A percentile compares a stretch with the other conserved stretches of the same genome.
Evolutionary conservation across 2,329 filamentous ascomycete genomes (phyloP).

Genomic region (Calonectria pseudoturangicola): DNA sequence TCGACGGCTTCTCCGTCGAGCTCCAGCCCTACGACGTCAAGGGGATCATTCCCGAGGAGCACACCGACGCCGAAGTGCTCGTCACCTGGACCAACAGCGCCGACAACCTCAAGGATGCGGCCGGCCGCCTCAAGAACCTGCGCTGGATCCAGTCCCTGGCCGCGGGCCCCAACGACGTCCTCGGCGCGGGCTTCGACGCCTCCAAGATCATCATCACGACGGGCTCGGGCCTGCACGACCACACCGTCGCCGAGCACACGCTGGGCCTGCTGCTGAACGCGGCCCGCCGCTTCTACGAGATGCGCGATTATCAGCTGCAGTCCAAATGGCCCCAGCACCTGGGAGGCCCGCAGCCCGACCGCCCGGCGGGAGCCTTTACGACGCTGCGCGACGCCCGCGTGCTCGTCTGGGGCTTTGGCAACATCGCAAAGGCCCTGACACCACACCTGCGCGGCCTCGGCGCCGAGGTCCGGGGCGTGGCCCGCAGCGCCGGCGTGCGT

Average conservation of each 20-base stretch:
- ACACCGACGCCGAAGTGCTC: slow-evolving; percentile 75
- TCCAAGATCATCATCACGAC: slow-evolving; percentile 72
- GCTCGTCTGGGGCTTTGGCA: slow-evolving; percentile 79
- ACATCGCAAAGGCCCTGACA: slow-evolving; percentile 77
- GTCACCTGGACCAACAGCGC: slow-evolving; percentile 78
- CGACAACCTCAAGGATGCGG: slow-evolving; percentile 75
- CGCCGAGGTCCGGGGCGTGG: slow-evolving; percentile 75
- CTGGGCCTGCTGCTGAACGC: slow-evolving; percentile 74
- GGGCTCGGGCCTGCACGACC: slow-evolving; percentile 78
- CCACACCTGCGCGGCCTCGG: slow-evolving; percentile 74
- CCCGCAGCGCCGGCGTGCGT: slow-evolving; percentile 73
- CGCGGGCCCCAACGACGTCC: slow-evolving; percentile 79
- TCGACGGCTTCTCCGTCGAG: slow-evolving; percentile 75
- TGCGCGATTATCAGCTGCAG: slow-evolving; percentile 77
- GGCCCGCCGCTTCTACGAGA: slow-evolving; percentile 75
- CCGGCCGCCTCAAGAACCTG: slow-evolving; percentile 72
- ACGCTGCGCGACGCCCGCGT: slow-evolving; percentile 76
- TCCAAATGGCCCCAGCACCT: slow-evolving; percentile 77
- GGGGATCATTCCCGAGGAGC: slow-evolving; percentile 72
- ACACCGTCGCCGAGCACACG: slow-evolving; percentile 79
- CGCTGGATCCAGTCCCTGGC: slow-evolving; percentile 81
- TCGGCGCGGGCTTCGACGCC: slow-evolving; percentile 75
- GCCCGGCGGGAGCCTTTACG: slow-evolving; percentile 74
- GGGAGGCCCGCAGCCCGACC: slow-evolving; percentile 76
- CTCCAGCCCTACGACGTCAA: slow-evolving; percentile 78